phyloP scores from a whole-genome alignment of 148 eudicot genomes.

The Rhododendron vialii region DNA sequence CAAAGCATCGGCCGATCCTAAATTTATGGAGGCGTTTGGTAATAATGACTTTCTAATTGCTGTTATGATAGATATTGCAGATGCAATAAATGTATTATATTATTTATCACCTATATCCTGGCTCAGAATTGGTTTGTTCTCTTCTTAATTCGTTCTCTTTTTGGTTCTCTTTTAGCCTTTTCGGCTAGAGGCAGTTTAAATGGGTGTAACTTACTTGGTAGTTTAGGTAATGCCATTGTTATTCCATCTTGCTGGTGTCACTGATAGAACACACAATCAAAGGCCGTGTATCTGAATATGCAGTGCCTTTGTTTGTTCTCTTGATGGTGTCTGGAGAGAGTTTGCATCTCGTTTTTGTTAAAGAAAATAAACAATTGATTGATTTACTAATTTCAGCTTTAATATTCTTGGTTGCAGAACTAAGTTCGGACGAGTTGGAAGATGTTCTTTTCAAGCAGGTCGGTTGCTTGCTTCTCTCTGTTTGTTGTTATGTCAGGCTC shows the following conservation, averaged over 20 bases:
- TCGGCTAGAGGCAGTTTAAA: background rate
- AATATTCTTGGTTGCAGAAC: constrained; percentile 45
- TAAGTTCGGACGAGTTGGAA: constrained; percentile 78
- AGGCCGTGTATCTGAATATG: background rate
- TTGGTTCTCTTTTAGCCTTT: background rate
- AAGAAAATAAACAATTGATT: constrained; percentile 4
- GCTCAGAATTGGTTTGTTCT: background rate
- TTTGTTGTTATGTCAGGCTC: background rate
- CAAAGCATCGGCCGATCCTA: constrained; percentile 62
- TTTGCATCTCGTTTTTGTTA: background rate
- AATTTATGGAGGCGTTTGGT: constrained; percentile 84
- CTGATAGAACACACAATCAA: background rate
- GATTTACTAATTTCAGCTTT: background rate
- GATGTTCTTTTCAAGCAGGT: constrained; percentile 97
- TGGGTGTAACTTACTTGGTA: background rate
- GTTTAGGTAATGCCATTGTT: background rate
- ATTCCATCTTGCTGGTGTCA: background rate
- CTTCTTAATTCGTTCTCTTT: background rate
- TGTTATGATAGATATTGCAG: background rate
- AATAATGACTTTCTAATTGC: constrained; percentile 19
- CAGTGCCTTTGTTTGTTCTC: background rate
- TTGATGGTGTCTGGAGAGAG: background rate
- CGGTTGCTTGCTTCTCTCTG: constrained; percentile 9
- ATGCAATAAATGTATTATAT: background rate
- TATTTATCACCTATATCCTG: background rate